Evolutionary conservation across 805 yeast species (phyloP).

Genomic region (Metschnikowia baotianmanensis): DNA sequence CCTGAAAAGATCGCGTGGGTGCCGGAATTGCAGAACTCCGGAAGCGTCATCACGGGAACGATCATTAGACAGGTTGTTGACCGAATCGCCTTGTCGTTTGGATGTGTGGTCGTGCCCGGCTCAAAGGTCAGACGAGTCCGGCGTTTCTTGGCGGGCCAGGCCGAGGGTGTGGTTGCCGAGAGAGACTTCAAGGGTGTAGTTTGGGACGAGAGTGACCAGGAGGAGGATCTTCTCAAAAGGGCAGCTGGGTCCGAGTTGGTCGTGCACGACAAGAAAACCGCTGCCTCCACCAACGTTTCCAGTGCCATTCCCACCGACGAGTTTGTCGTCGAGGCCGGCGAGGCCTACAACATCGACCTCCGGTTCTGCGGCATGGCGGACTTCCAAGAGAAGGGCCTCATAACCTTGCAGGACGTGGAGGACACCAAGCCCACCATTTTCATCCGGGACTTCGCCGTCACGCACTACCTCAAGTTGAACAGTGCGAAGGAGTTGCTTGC

Average conservation of each 20-base stretch:
- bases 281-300: slow-evolving; percentile 26
- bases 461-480: slow-evolving; percentile 71
- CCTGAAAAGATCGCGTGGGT: slow-evolving; percentile 63
- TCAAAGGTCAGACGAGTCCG: slow-evolving; percentile 88
- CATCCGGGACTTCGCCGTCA: slow-evolving; percentile 83
- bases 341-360: slow-evolving; percentile 82
- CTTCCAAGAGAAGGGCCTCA: slow-evolving; percentile 57
- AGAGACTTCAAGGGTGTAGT: slow-evolving; percentile 89
- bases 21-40: slow-evolving; percentile 23
- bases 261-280: slow-evolving; percentile 14
- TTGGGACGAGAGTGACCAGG: slow-evolving; percentile 84
- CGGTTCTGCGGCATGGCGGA: slow-evolving; percentile 68
- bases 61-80: slow-evolving; percentile 76
- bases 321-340: slow-evolving; percentile 72
- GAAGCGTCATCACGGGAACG: slow-evolving; percentile 56
- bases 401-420: slow-evolving; percentile 67
- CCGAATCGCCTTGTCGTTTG: slow-evolving; percentile 77
- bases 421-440: slow-evolving; percentile 68
- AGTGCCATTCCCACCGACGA: slow-evolving; percentile 75
- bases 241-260: slow-evolving; percentile 16
- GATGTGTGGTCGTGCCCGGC: slow-evolving; percentile 87
- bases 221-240: slow-evolving; percentile 49
- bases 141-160: slow-evolving; percentile 94
- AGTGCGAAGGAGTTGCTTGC: slow-evolving; percentile 69
- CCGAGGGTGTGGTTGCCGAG: slow-evolving; percentile 89